Evolutionary conservation across 768 basidiomycete genomes (phyloP), one percentile per base, ranked within the genome.

Genomic region (Boletus patriciae): DNA sequence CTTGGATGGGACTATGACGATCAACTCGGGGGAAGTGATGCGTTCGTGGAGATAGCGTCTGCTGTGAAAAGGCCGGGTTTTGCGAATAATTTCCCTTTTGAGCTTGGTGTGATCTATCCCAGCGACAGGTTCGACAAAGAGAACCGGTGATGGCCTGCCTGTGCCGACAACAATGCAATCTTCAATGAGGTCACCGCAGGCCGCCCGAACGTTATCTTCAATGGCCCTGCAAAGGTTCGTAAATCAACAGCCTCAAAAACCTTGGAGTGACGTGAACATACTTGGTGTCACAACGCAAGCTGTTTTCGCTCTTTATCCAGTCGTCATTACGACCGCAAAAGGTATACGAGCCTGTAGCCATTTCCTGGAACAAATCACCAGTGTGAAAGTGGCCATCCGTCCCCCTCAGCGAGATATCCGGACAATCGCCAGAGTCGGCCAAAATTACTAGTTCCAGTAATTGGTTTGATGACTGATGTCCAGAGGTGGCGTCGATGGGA

Each of bases 261-360:
- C 16, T 6, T 15, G 27, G 21, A 29, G 34, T 48, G 29, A 38
- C 10, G 0, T 42, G 9, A 31, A 76, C 77, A 33, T 72, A 81
- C 79, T 83, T 85, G 48, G 90, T 90, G 65, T 92, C 89, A 64
- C 89, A 90, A 50, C 89, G 81, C 59, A 90, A 74, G 65, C 88
- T 85, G 66, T 83, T 88, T 66, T 88, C 86, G 38, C 84, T 85
- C 74, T 91, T 92, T 70, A 92, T 91, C 90, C 89, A 90, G 70
- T 92, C 89, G 62, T 92, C 89, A 58, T 89, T 83, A 41, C 90
- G 82, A 25, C 89, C 90, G 37, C 85, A 81, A 59, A 80, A 87
- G 45, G 83, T 66, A 66, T 86, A 91, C 62, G 72, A 74, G 0
- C 86, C 87, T 1, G 82, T 76, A 2, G 74, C 61, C 18, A 78